Evolutionary conservation across 1,284 basidiomycete genomes (phyloP), one percentile per base, ranked within the genome.

Genomic region (Ceratobasidium sp.): DNA sequence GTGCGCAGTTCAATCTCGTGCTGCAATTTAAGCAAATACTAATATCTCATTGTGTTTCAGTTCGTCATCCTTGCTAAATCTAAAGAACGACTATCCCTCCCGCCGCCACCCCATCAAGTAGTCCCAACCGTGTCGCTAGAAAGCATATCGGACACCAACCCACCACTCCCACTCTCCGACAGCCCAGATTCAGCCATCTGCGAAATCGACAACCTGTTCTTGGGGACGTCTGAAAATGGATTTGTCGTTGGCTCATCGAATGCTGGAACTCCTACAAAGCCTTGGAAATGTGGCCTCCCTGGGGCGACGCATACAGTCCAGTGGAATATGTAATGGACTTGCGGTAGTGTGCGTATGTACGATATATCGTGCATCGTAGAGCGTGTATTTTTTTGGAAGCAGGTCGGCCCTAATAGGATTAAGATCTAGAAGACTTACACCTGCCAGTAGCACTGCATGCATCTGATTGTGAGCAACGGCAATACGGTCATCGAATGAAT

Each of bases 231-330:
- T n/a, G 76, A 79, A 6, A 78, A 83, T 28, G 76, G 76, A 0
- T 90, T 91, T 76, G 57, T 89, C 1, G 23, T 58, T 86, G 84
- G 1, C 81, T 83, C 2, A 89, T 88, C 71, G 89, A 91, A 78
- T 88, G 88, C 75, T 89, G 89, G 1, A 84, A 86, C 75, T 76
- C 85, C 0, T 83, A 21, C 80, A 80, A 41, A 76, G 9, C 59
- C 79, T n/a, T 85, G 84, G 84, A 82, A 78, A 47, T 86, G 84
- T 76, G 77, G 77, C 9, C 78, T 84, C 30, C 80, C 82, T 0
- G 82, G 83, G 8, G 80, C 79, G 13, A 57, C 38, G 23, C 46
- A 61, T 28, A 38, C 30, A 26, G 58, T 61, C 44, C 58, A 47
- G 35, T 61, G 58, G 58, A 13, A 46, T 11, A 30, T 46, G 23